A percentile compares a stretch with the other conserved stretches of the same genome.
phyloP scores from a whole-genome alignment of 768 basidiomycete species.

The Coprinopsis sp. region DNA sequence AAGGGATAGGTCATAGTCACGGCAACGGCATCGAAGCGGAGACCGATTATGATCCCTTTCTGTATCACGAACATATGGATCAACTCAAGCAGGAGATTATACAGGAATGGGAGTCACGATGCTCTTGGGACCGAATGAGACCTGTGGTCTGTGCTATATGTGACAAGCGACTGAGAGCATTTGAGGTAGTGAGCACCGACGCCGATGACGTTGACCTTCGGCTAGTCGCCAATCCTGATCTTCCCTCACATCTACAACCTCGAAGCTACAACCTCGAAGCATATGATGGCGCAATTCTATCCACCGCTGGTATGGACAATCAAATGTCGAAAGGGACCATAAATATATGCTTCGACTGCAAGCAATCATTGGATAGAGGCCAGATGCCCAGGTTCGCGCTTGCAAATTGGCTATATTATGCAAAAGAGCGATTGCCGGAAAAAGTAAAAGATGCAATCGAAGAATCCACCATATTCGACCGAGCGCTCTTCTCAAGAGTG shows the following conservation, averaged over 20 bases:
- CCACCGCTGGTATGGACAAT: not conserved
- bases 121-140: too few relatives aligned
- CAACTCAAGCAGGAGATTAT: too few relatives aligned
- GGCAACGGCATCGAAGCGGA: too few relatives aligned
- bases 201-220: too few relatives aligned
- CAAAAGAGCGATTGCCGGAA: not conserved
- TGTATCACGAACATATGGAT: too few relatives aligned
- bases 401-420: conserved; percentile 3
- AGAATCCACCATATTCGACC: too few relatives aligned
- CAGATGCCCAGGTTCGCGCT: not conserved
- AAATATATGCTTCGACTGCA: not conserved
- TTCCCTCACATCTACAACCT: not conserved
- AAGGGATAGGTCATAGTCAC: too few relatives aligned
- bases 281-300: not conserved
- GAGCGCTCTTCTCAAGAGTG: not conserved
- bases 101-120: too few relatives aligned
- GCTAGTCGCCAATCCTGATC: not conserved
- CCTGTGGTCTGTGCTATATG: too few relatives aligned
- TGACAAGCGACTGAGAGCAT: too few relatives aligned
- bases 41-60: too few relatives aligned
- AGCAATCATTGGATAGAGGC: not conserved
- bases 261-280: not conserved
- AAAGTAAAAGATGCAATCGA: not conserved
- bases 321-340: not conserved
- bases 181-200: too few relatives aligned